Conservation (phyloP, 73 alveolate species). For the Diophrys sp. region DNA sequence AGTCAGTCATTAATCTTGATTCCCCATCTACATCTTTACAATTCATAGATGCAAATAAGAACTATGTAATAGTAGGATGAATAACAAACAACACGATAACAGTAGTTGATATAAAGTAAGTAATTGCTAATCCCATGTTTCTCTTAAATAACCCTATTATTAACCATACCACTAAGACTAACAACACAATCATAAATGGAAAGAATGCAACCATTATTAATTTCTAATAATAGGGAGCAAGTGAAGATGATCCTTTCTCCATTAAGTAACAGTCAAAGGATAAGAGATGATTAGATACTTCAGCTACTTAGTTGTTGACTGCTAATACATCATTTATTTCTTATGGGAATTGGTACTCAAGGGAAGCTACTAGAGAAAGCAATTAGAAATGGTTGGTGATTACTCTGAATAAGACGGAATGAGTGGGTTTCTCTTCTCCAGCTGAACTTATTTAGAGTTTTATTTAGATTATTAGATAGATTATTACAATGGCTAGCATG, state of each 20-base stretch:
- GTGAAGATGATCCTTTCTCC: background rate
- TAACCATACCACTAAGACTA: background rate
- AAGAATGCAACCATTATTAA: constrained; percentile 11
- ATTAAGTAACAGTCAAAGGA: constrained; percentile 32
- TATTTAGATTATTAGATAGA: constrained; percentile 1
- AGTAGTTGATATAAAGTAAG: constrained; percentile 9
- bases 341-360: constrained; percentile 18
- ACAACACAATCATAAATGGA: constrained; percentile 2
- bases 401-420: constrained; percentile 11
- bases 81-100: constrained; percentile 30
- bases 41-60: no score
- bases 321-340: background rate
- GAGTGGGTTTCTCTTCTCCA: constrained; percentile 3
- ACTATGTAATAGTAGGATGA: no score
- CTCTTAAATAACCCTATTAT: background rate
- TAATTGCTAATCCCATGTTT: background rate
- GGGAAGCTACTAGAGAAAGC: constrained; percentile 7
- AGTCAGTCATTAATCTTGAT: constrained; percentile 11
- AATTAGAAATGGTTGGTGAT: constrained; percentile 14
- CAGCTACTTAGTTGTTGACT: constrained; percentile 4
- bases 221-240: background rate
- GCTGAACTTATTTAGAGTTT: background rate
- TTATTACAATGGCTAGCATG: background rate
- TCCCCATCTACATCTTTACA: constrained; percentile 16
- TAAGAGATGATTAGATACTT: constrained; percentile 8